Evolutionary conservation across 495 filamentous ascomycete species (phyloP), one percentile per base, ranked within the genome.

Genomic region (Xylaria bambusicola): DNA sequence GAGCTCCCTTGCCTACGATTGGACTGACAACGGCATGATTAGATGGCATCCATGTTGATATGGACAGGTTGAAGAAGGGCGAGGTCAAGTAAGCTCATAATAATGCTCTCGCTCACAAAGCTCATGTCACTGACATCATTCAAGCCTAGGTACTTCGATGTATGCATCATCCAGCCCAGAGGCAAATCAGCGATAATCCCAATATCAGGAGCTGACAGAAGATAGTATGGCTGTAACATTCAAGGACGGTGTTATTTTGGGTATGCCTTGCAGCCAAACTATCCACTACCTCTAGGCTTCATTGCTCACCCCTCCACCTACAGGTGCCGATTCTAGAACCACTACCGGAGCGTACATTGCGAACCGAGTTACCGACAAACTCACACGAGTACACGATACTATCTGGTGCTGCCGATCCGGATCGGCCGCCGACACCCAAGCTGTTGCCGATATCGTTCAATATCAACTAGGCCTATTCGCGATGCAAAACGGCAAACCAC

Each of bases 1-100:
- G 3, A 58, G 56, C 53, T 65, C 45, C 31, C 33, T 54, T 45
- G 21, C 56, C 54, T 38, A 56, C 58, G 50, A 50, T 46, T 52
- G 33, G 45, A 35, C 58, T 61, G 35, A 61, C 47, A 48, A 45
- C 29, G 44, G 13, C 54, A 49, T 61, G 52, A 53, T 41, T 67
- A 98, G 94, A 98, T 93, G 94, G 94, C 70, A 97, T 98, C 71
- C 94, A 98, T 75, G 78, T 98, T 52, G 94, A 98, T 71, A 98
- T 98, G 94, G 89, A 97, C 64, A 89, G 93, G 66, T 72, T 94
- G 62, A 94, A 96, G 84, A 89, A 86, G 67, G 91, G 91, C 44
- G 91, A 76, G 64, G 72, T 75, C 71, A 97, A 98, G 92, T 96
- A 81, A 77, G 88, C 80, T 61, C 18, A 18, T 18, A 21, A n/a